Evolutionary conservation across 1,284 basidiomycete genomes (phyloP).

Genomic region (Moesziomyces sp.): DNA sequence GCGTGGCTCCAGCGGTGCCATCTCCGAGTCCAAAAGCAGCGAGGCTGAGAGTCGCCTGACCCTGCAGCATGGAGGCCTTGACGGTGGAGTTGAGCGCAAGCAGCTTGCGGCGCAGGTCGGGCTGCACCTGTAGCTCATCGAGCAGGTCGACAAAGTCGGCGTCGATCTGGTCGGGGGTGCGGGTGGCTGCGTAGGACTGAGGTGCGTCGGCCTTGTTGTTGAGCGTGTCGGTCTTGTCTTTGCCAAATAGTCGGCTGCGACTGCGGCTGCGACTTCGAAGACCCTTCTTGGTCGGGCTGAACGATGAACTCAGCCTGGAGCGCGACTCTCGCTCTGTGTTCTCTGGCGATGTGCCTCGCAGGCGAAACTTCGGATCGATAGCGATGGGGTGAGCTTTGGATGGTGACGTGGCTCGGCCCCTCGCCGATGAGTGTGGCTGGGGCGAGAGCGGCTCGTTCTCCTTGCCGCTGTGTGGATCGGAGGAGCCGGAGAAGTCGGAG

Average conservation of each 20-base stretch:
- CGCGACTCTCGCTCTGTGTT: conserved; percentile 12
- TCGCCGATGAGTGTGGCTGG: not conserved
- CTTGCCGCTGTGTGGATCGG: conserved; percentile 20
- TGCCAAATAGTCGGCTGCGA: conserved; percentile 39
- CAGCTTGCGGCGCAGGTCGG: conserved; percentile 79
- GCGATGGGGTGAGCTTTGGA: conserved; percentile 17
- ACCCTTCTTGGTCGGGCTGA: conserved; percentile 36
- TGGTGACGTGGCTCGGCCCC: conserved; percentile 7
- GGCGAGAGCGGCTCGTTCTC: conserved; percentile 38
- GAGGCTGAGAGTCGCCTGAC: conserved; percentile 76
- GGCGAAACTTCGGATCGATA: conserved; percentile 42
- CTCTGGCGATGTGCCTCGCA: conserved; percentile 47
- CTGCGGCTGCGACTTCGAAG: conserved; percentile 34
- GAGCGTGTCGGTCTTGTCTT: conserved; percentile 38
- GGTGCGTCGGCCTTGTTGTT: conserved; percentile 11
- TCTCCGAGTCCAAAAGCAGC: conserved; percentile 66
- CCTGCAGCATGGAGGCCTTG: conserved; percentile 89
- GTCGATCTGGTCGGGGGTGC: conserved; percentile 50
- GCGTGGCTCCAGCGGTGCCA: not conserved
- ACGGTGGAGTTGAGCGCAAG: conserved; percentile 80
- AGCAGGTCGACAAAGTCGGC: conserved; percentile 52
- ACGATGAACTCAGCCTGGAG: conserved; percentile 28
- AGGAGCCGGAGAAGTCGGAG: conserved; percentile 8
- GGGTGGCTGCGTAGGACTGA: conserved; percentile 9
- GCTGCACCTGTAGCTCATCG: conserved; percentile 75